Base-by-base conservation (phyloP, 805 yeast genomes). In the Candida silvatica region DNA sequence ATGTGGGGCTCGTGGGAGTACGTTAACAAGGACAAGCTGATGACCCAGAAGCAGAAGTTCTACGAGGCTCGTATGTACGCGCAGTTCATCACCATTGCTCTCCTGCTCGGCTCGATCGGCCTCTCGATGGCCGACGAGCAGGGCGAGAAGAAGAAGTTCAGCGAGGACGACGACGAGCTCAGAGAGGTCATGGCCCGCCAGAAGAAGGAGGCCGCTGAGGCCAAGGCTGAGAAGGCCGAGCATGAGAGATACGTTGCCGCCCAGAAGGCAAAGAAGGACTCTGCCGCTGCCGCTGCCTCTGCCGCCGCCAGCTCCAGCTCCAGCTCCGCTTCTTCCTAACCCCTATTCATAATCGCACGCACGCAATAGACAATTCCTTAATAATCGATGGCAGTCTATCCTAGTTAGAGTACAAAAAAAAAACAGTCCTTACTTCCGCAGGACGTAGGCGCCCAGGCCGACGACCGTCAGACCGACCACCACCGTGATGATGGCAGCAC, bases 51-150 rank as follows among this genome's bases (percentile, higher is more conserved):
- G 4, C 94, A 85, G 61, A 85, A 82, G 56, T 74, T 82, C 32
- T 92, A 81, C 23, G 88, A 80, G 54, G 94, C 94, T 22, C 77
- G 94, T 71, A 84, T 84, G 82, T 84, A 84, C 53, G 94, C 94
- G 8, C 94, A 85, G 58, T 83, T 80, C 44, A 59, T 82, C 36
- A 81, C 94, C 2, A 87, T 85, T 36, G 70, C 71, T 8, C 61
- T 84, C 41, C 61, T 84, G 44, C 58, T 84, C 36, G 86, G 77
- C 17, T 74, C 92, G 0, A 69, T 85, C 49, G 76, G 77, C 34
- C 59, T 79, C 44, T 66, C 78, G 30, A 69, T 77, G 59, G 78
- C 74, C 43, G 86, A 80, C 46, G 76, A 71, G 43, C 69, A 22
- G 11, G 24, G 11, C 12, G 24, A 22, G 12, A 22, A 22, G 24